Evolutionary conservation across 768 basidiomycete species (phyloP), one percentile per base, ranked within the genome.

Genomic region (Lactarius vividus): DNA sequence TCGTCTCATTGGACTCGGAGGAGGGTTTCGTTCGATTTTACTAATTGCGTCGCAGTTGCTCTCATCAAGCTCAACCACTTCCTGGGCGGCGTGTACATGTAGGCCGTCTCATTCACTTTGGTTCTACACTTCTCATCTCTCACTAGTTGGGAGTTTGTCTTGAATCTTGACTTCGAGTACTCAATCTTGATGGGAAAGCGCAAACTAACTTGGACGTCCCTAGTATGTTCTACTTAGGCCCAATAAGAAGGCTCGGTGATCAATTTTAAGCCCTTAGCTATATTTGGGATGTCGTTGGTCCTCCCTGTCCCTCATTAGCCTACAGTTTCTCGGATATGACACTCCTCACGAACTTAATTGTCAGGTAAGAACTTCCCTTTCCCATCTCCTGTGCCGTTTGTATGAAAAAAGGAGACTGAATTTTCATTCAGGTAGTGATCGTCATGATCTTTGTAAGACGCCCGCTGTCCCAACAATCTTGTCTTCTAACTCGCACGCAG

Each of bases 71-170:
- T 59, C 2, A 4, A 42, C 15, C 61, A 61, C 53, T 2, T 62
- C 35, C 11, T 62, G 55, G 60, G 46, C 9, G 68, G 68, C 39
- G 4, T 69, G 46, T 59, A 62, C 59, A 62, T 67, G 67, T 65
- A 55, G 37, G 46, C 42, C 4, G 23, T 35, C 46, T 33, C 42
- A 23, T 29, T 26, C 31, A 42, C 29, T 33, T 29, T 8, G 4
- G 29, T 5, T 49, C 23, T 23, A n/a, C 23, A 10, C n/a, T 18
- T 63, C 10, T 28, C 10, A 23, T 46, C 28, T 39, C 10, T 28
- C 39, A 29, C 26, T 7, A 65, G 67, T 29, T 68, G 67, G 67
- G 67, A 68, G n/a, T 57, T 65, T 9, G 26, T 68, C 5, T 2
- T 33, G 35, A 65, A 57, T 18, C 28, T 68, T 9, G 35, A 59